Conservation (phyloP, 306 rosid species). For the Trifolium fragiferum region DNA sequence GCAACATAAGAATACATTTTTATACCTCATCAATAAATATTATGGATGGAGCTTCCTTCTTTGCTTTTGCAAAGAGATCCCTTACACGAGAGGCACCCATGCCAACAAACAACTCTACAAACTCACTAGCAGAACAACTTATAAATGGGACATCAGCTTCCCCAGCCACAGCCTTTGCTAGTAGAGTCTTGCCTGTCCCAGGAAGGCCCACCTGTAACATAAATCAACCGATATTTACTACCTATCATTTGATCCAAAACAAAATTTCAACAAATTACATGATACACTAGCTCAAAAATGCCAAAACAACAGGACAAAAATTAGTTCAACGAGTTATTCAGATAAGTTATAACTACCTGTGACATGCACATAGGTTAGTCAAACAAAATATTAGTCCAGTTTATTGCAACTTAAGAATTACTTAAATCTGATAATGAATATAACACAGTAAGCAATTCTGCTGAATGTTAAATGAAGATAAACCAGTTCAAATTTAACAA, state of each 20-base stretch:
- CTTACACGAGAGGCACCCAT: conserved; percentile 99
- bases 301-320: conserved; percentile 15
- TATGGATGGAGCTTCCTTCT: conserved; percentile 96
- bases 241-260: conserved; percentile 29
- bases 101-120: conserved; percentile 96
- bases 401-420: conserved; percentile 29
- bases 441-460: conserved; percentile 2
- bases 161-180: conserved; percentile 98
- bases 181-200: conserved; percentile 98
- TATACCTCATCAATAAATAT: conserved; percentile 92
- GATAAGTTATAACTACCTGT: conserved; percentile 20
- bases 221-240: conserved; percentile 40
- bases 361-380: conserved; percentile 38
- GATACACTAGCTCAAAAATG: conserved; percentile 5
- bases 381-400: conserved; percentile 28
- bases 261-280: conserved; percentile 31
- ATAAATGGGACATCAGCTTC: conserved; percentile 98
- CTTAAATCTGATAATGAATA: conserved; percentile 14
- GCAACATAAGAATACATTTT: conserved; percentile 37
- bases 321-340: conserved; percentile 18
- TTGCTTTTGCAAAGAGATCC: conserved; percentile 96
- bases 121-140: conserved; percentile 99
- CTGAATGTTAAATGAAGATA: conserved; percentile 9
- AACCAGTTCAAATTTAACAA: conserved; percentile 29
- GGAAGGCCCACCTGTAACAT: conserved; percentile 96